These are phyloP conservation scores for Alternaria tenuissima DNA, from an alignment of 2,329 filamentous ascomycete species.

Conservation along the genomic window DNA sequence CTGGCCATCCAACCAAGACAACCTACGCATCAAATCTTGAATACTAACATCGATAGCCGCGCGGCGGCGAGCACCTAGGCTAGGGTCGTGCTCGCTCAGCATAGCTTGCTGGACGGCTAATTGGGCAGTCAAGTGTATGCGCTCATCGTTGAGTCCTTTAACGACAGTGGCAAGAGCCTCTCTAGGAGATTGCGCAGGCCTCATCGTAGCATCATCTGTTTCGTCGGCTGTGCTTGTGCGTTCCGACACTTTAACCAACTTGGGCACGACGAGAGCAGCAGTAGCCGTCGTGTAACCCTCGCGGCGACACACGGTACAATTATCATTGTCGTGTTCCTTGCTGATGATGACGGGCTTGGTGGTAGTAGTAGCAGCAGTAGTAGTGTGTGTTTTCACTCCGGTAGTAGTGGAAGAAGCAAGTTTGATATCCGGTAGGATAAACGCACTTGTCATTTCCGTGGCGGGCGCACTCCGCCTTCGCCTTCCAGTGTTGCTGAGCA, in stretches of 20 bases:
- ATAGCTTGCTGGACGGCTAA: slow-evolving; percentile 67
- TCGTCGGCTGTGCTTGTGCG: slow-evolving; percentile 46
- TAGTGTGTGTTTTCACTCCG: too few species aligned
- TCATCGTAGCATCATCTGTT: slow-evolving; percentile 67
- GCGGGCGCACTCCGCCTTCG: slow-evolving; percentile 57
- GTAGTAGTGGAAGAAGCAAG: slow-evolving; percentile 44
- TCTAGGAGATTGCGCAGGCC: slow-evolving; percentile 71
- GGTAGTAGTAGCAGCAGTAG: too few species aligned
- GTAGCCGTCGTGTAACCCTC: slow-evolving; percentile 45
- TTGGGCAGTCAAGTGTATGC: slow-evolving; percentile 76
- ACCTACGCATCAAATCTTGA: slow-evolving; percentile 66
- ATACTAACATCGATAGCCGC: slow-evolving; percentile 70
- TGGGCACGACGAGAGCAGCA: slow-evolving; percentile 54
- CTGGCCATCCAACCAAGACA: slow-evolving; percentile 70
- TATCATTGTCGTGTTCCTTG: slow-evolving; percentile 60
- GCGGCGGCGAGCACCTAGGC: slow-evolving; percentile 53
- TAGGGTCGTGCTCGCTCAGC: slow-evolving; percentile 68
- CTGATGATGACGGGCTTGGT: slow-evolving; percentile 23
- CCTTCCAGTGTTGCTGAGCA: slow-evolving; percentile 59
- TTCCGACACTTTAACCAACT: slow-evolving; percentile 60
- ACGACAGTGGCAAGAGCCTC: slow-evolving; percentile 82
- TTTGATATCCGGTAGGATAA: slow-evolving; percentile 71
- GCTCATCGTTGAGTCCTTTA: slow-evolving; percentile 81
- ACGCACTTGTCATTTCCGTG: slow-evolving; percentile 69
- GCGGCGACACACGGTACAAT: slow-evolving; percentile 66